Conservation (phyloP, 2,329 filamentous ascomycete genomes). For the Alternaria gansuensis region DNA sequence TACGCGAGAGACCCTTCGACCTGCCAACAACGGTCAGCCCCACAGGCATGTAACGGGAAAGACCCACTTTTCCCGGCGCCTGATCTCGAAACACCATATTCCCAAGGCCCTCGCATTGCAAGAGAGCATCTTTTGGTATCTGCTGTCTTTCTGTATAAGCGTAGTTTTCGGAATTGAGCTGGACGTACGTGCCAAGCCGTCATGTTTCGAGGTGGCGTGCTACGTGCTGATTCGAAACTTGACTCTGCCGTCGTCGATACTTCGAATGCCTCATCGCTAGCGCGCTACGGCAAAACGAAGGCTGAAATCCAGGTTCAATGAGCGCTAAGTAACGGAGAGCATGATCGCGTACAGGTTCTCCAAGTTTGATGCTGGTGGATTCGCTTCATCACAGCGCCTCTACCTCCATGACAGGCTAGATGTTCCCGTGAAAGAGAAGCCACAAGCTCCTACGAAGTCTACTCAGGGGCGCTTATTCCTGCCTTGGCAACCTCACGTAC, state of each 20-base stretch:
- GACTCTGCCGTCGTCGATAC: constrained; percentile 32
- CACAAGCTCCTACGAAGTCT: constrained; percentile 18
- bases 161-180: constrained; percentile 18
- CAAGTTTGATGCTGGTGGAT: constrained; percentile 35
- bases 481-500: constrained; percentile 16
- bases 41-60: constrained; percentile 25
- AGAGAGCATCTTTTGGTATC: not conserved
- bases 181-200: constrained; percentile 20
- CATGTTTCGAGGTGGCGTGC: constrained; percentile 36
- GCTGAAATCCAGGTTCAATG: constrained; percentile 5
- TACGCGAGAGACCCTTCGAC: not conserved
- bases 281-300: constrained; percentile 12
- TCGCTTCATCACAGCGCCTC: constrained; percentile 25
- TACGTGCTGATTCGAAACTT: constrained; percentile 37
- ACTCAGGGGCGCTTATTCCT: constrained; percentile 14
- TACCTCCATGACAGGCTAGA: constrained; percentile 23
- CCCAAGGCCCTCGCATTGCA: constrained; percentile 20
- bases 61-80: constrained; percentile 27
- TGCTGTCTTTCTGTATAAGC: constrained; percentile 2
- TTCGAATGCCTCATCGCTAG: constrained; percentile 26
- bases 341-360: constrained; percentile 12
- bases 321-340: constrained; percentile 14
- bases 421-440: constrained; percentile 8
- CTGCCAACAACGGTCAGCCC: constrained; percentile 19
- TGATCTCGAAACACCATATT: constrained; percentile 31